Conservation (phyloP, 768 basidiomycete genomes). For the Agrocybe chaxingu region DNA sequence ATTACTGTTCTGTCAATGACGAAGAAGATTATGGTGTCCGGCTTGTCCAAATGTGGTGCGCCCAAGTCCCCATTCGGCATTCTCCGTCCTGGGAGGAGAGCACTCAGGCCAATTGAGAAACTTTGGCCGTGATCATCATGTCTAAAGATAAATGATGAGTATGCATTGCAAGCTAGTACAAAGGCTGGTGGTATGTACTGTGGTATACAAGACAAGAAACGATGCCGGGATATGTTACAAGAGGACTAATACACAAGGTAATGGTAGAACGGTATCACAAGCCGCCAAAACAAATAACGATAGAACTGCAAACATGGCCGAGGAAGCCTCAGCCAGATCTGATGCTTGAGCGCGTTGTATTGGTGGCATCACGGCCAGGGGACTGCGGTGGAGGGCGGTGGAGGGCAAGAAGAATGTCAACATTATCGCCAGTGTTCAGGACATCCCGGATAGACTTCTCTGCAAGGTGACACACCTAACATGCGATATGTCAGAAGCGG, state of each 20-base stretch:
- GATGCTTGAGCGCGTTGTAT: slow-evolving; percentile 34
- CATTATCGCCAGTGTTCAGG: slow-evolving; percentile 67
- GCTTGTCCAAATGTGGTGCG: not conserved
- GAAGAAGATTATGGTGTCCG: slow-evolving; percentile 6
- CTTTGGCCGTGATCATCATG: not conserved
- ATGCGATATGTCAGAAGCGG: slow-evolving; percentile 1
- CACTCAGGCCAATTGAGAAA: not conserved
- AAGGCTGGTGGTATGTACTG: too few species aligned
- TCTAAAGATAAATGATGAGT: not conserved
- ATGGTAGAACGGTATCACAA: slow-evolving; percentile 6
- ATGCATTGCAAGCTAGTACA: too few species aligned
- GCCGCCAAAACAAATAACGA: slow-evolving; percentile 12
- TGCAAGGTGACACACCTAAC: slow-evolving; percentile 66
- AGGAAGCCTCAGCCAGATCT: slow-evolving; percentile 31
- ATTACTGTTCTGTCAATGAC: slow-evolving; percentile 4
- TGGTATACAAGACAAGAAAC: not conserved
- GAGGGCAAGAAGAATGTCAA: slow-evolving; percentile 58
- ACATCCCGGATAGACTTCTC: slow-evolving; percentile 70
- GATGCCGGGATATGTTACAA: slow-evolving; percentile 1
- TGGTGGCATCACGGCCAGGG: slow-evolving; percentile 26
- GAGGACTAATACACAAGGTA: slow-evolving; percentile 12
- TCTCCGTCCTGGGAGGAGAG: not conserved
- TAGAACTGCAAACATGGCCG: not conserved
- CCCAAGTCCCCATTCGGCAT: slow-evolving; percentile 7
- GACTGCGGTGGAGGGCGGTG: slow-evolving; percentile 39